Percentiles rank a stretch among this genome's conserved stretches.
Conservation (phyloP, 2,329 filamentous ascomycete genomes). For the Aureobasidium musti region DNA sequence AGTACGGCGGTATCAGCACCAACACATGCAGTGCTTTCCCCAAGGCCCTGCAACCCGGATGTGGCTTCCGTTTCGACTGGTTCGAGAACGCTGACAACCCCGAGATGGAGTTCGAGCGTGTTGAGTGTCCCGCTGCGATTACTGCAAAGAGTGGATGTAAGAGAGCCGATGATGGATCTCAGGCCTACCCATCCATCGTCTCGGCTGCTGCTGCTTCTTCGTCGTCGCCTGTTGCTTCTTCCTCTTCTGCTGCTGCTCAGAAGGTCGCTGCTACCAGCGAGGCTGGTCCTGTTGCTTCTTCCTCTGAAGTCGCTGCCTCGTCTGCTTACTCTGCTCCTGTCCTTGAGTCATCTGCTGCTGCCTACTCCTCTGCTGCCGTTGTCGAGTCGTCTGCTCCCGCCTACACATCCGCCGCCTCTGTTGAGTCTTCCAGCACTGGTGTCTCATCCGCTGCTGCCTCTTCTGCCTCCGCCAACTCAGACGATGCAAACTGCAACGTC, state of each 20-base stretch:
- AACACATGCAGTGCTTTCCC: slow-evolving; percentile 58
- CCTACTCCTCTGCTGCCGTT: background rate
- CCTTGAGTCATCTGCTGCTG: background rate
- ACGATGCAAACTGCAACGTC: slow-evolving; percentile 30
- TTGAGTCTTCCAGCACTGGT: background rate
- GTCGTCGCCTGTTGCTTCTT: slow-evolving; percentile 19
- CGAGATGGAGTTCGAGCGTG: slow-evolving; percentile 45
- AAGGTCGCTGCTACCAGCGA: slow-evolving; percentile 21
- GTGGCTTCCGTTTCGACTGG: slow-evolving; percentile 64
- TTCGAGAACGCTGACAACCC: slow-evolving; percentile 62
- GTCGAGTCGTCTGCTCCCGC: background rate
- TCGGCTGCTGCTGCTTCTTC: slow-evolving; percentile 20
- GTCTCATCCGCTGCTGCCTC: background rate
- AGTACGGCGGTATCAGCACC: slow-evolving; percentile 60
- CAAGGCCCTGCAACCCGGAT: slow-evolving; percentile 57
- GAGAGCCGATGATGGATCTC: slow-evolving; percentile 33
- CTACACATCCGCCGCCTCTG: background rate
- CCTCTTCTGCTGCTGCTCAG: slow-evolving; percentile 29
- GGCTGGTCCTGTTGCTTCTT: slow-evolving; percentile 27
- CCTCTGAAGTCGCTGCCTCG: slow-evolving; percentile 11
- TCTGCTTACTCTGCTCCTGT: background rate
- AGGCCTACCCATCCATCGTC: slow-evolving; percentile 19
- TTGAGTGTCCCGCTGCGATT: slow-evolving; percentile 57
- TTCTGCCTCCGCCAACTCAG: background rate
- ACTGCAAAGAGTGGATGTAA: slow-evolving; percentile 50